Percentiles rank a stretch among this genome's conserved stretches.
Evolutionary conservation across 305 asterid genomes (phyloP).

Genomic region (Galium porrigens): DNA sequence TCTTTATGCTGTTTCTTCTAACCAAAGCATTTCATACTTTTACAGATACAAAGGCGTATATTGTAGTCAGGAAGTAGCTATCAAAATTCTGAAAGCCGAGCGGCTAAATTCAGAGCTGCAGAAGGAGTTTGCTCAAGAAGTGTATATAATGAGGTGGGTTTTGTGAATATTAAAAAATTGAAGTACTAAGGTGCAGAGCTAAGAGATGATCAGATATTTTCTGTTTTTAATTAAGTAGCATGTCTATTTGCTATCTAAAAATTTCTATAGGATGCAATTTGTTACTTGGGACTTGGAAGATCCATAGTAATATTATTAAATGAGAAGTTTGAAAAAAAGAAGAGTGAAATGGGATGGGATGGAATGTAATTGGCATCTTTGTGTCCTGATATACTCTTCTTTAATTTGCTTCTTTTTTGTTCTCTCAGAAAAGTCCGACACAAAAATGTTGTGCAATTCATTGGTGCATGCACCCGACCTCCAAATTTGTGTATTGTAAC

Average conservation of each 20-base stretch:
- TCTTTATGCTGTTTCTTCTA: not conserved
- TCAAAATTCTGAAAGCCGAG: constrained; percentile 39
- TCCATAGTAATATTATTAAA: not conserved
- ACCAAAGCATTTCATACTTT: not conserved
- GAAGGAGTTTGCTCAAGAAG: constrained; percentile 42
- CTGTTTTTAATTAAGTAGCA: not conserved
- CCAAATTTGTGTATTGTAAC: constrained; percentile 80
- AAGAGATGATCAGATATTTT: not conserved
- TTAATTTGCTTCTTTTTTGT: constrained; percentile 15
- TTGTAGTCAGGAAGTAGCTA: constrained; percentile 38
- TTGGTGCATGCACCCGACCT: constrained; percentile 89
- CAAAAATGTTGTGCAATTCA: constrained; percentile 87
- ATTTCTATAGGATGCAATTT: too few species aligned
- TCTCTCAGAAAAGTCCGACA: constrained; percentile 89
- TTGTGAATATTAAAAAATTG: not conserved
- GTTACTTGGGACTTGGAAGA: not conserved
- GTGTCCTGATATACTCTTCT: not conserved
- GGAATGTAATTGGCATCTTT: not conserved
- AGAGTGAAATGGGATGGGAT: too few species aligned
- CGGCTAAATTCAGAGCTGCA: constrained; percentile 30
- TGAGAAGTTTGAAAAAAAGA: too few species aligned
- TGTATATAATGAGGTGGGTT: constrained; percentile 35
- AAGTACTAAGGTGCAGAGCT: not conserved
- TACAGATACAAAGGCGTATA: constrained; percentile 28
- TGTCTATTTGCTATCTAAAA: too few species aligned